Percentiles rank a stretch among this genome's conserved stretches.
Conservation (phyloP, 139 green algal genomes). For the Picochlorum sp. region DNA sequence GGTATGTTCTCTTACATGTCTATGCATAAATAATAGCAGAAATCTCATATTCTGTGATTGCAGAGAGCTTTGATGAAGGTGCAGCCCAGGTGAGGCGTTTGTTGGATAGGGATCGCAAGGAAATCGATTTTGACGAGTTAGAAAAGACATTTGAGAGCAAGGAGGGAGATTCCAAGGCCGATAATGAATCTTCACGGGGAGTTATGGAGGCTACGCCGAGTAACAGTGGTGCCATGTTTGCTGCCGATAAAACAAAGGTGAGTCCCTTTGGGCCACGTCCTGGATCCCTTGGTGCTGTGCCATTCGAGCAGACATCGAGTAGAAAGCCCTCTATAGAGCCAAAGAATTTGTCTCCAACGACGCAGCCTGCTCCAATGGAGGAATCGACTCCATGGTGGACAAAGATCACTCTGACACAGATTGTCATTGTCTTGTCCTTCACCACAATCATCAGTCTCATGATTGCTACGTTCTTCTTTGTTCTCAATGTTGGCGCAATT, state of each 20-base stretch:
- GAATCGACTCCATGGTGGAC: conserved; percentile 44
- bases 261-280: conserved; percentile 24
- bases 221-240: conserved; percentile 5
- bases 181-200: not conserved
- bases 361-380: conserved; percentile 46
- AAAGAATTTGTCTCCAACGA: conserved; percentile 49
- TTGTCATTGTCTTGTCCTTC: conserved; percentile 64
- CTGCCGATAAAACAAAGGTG: conserved; percentile 21
- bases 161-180: conserved; percentile 6
- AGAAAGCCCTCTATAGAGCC: conserved; percentile 52
- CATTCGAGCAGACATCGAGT: conserved; percentile 24
- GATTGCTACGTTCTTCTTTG: conserved; percentile 63
- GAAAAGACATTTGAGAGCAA: conserved; percentile 21
- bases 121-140: conserved; percentile 45
- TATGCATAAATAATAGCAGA: too few relatives aligned
- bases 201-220: conserved; percentile 11
- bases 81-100: conserved; percentile 61
- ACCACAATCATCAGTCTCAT: conserved; percentile 67
- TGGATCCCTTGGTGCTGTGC: conserved; percentile 13
- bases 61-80: conserved; percentile 39
- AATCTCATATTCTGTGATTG: not conserved
- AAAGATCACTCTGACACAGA: conserved; percentile 62
- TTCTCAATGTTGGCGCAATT: conserved; percentile 55
- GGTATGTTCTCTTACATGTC: not conserved
- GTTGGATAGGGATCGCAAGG: conserved; percentile 60